phyloP scores from a whole-genome alignment of 768 basidiomycete species.

The Candolleomyces aberdarensis region DNA sequence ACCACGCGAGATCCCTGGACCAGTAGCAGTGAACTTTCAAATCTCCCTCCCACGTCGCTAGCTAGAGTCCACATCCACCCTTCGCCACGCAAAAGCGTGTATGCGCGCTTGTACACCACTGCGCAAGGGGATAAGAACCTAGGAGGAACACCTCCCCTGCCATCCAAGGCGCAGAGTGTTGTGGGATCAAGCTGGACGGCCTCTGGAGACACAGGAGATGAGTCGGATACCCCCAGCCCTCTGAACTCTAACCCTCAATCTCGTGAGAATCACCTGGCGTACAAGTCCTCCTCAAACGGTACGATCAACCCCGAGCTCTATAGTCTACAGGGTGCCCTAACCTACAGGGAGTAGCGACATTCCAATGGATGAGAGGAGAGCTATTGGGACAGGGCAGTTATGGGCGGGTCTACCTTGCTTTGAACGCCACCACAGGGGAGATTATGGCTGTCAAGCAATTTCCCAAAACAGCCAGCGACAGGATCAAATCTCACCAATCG shows the following conservation, averaged over 20 bases:
- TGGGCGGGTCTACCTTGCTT: conserved; percentile 85
- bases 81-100: no score
- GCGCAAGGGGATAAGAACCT: no score
- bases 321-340: conserved; percentile 12
- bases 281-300: conserved; percentile 8
- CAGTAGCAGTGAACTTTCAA: no score
- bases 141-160: no score
- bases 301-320: not conserved
- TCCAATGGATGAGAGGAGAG: conserved; percentile 92
- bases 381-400: conserved; percentile 95
- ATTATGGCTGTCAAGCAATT: conserved; percentile 95
- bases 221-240: not conserved
- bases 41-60: no score
- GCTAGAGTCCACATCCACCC: no score
- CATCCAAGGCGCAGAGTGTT: no score
- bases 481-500: conserved; percentile 57
- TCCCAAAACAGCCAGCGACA: conserved; percentile 70
- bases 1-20: no score
- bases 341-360: conserved; percentile 46
- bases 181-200: no score
- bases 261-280: not conserved
- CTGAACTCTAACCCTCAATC: not conserved
- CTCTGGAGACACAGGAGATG: not conserved
- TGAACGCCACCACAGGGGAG: conserved; percentile 88
- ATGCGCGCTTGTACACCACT: no score